phyloP scores from a whole-genome alignment of 1,139 yeast genomes.

The Taphrina deformans region DNA sequence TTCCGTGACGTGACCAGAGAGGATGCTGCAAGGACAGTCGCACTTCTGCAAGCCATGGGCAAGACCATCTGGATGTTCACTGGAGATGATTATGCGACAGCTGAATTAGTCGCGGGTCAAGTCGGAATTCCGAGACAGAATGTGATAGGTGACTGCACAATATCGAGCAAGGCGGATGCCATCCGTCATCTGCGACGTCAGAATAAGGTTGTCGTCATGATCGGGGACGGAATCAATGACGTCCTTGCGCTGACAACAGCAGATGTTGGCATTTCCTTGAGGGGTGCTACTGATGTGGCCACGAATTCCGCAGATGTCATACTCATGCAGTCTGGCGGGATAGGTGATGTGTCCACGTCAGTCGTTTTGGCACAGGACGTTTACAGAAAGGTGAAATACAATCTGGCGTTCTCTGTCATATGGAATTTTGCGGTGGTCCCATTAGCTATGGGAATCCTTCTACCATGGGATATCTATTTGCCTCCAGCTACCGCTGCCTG shows the following conservation, averaged over 20 bases:
- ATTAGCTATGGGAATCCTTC: slow-evolving; percentile 85
- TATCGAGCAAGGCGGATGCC: slow-evolving; percentile 66
- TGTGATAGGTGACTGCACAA: slow-evolving; percentile 73
- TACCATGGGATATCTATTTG: slow-evolving; percentile 77
- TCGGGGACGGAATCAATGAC: slow-evolving; percentile 96
- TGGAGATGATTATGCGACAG: slow-evolving; percentile 70
- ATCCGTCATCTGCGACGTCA: slow-evolving; percentile 55
- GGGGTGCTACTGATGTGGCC: slow-evolving; percentile 86
- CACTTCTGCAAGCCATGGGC: slow-evolving; percentile 50
- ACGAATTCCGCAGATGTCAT: slow-evolving; percentile 94
- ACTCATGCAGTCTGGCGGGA: slow-evolving; percentile 47
- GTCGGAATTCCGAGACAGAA: slow-evolving; percentile 57
- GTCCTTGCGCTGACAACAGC: slow-evolving; percentile 93
- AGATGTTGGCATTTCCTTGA: slow-evolving; percentile 81
- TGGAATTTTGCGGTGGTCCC: slow-evolving; percentile 90
- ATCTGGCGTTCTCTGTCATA: slow-evolving; percentile 79
- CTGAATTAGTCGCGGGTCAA: slow-evolving; percentile 64
- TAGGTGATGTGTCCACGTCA: slow-evolving; percentile 69
- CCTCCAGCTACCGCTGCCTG: slow-evolving; percentile 87
- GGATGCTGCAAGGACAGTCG: slow-evolving; percentile 59
- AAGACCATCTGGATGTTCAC: slow-evolving; percentile 70
- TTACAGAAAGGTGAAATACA: slow-evolving; percentile 70
- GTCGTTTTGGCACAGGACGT: slow-evolving; percentile 72
- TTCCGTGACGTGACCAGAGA: slow-evolving; percentile 66
- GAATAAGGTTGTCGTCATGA: slow-evolving; percentile 56